Conservation (phyloP, 2,329 filamentous ascomycete species). For the Waltergamsia citrina region DNA sequence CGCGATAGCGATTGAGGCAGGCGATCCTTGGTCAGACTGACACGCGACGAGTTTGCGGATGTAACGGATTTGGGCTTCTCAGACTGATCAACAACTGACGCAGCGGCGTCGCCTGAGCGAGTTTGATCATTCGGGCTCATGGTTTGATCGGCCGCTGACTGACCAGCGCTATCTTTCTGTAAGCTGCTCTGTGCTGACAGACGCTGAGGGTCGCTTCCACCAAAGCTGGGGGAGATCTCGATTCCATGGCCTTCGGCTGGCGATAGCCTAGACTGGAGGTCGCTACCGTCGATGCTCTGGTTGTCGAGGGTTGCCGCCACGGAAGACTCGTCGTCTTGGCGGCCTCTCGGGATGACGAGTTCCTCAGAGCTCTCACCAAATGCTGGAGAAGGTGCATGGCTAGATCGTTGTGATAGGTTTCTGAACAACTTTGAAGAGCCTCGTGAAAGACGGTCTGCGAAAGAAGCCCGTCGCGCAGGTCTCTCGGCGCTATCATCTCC, state of each 20-base stretch:
- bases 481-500: slow-evolving; percentile 19
- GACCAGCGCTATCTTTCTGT: not conserved
- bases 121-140: not conserved
- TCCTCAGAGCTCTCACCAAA: slow-evolving; percentile 35
- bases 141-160: not conserved
- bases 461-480: slow-evolving; percentile 22
- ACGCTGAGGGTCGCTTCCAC: too few species aligned
- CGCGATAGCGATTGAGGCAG: slow-evolving; percentile 66
- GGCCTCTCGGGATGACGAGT: slow-evolving; percentile 24
- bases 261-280: slow-evolving; percentile 24
- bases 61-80: slow-evolving; percentile 28
- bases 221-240: not conserved
- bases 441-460: slow-evolving; percentile 37
- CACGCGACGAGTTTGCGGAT: slow-evolving; percentile 31
- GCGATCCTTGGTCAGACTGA: slow-evolving; percentile 46
- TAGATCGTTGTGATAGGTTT: slow-evolving; percentile 21
- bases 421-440: slow-evolving; percentile 19
- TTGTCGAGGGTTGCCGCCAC: slow-evolving; percentile 49
- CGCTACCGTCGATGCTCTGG: slow-evolving; percentile 32
- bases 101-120: not conserved
- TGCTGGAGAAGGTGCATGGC: slow-evolving; percentile 6
- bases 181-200: too few species aligned
- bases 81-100: slow-evolving; percentile 10
- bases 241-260: slow-evolving; percentile 2
- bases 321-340: slow-evolving; percentile 37